Percentiles rank a stretch among this genome's conserved stretches.
Evolutionary conservation across 2,329 filamentous ascomycete species (phyloP).

Genomic region (Colletotrichum sp.): DNA sequence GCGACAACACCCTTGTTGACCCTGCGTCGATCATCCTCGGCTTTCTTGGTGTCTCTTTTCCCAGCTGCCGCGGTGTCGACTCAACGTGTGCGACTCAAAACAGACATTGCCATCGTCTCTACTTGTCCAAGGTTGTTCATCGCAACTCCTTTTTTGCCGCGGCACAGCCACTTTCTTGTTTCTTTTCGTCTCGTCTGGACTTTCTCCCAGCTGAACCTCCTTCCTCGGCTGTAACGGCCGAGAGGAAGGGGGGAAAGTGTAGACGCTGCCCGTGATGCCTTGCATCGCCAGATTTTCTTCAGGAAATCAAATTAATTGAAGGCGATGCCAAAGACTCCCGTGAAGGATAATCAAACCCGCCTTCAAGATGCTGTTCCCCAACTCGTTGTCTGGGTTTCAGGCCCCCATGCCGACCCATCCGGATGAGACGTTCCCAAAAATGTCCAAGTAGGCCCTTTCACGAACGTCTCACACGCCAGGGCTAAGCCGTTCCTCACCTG

Average conservation of each 20-base stretch:
- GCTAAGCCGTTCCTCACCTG: not conserved
- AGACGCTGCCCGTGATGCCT: not conserved
- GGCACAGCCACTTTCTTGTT: not conserved
- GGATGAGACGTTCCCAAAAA: not conserved
- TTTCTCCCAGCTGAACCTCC: not conserved
- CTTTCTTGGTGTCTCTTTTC: not conserved
- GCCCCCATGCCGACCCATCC: not conserved
- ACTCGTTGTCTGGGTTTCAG: not conserved
- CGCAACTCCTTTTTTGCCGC: not conserved
- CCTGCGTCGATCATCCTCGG: conserved; percentile 11
- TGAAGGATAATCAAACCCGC: not conserved
- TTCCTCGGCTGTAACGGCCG: not conserved
- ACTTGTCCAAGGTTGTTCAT: not conserved
- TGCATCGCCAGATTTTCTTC: not conserved
- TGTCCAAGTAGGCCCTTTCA: not conserved
- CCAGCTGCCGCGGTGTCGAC: not conserved
- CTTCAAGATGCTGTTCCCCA: not conserved
- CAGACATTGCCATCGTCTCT: not conserved
- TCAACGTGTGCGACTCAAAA: not conserved
- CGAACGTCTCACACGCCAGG: not conserved
- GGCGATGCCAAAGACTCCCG: not conserved
- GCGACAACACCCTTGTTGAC: not conserved
- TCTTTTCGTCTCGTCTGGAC: not conserved
- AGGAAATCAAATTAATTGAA: not conserved
- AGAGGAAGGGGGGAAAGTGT: not conserved